Conservation (phyloP, 805 yeast genomes). For the Schwanniomyces yamadae region DNA sequence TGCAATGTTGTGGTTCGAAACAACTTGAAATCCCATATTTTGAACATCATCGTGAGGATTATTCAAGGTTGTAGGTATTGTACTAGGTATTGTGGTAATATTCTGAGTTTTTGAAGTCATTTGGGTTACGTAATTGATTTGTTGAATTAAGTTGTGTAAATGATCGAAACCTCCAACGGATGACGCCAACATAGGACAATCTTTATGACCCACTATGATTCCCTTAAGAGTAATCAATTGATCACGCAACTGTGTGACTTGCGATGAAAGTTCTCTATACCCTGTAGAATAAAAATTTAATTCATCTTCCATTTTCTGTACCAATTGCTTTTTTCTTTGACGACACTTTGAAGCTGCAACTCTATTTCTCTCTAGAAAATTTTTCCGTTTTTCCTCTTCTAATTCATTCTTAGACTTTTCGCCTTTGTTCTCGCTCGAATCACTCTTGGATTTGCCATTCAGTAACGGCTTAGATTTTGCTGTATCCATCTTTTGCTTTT, state of each 20-base stretch:
- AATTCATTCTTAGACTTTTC: conserved; percentile 10
- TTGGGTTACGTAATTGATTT: conserved; percentile 28
- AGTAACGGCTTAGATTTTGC: conserved; percentile 3
- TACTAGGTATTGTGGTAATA: conserved; percentile 34
- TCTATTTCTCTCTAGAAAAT: conserved; percentile 83
- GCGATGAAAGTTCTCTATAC: conserved; percentile 61
- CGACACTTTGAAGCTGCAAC: conserved; percentile 96
- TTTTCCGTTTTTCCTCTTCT: conserved; percentile 55
- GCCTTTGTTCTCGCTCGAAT: conserved; percentile 8
- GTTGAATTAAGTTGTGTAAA: conserved; percentile 42
- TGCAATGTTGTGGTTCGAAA: conserved; percentile 3
- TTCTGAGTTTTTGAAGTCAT: conserved; percentile 21
- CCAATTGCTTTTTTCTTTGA: conserved; percentile 87
- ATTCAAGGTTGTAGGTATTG: conserved; percentile 39
- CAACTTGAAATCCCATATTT: conserved; percentile 7
- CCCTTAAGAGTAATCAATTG: conserved; percentile 53
- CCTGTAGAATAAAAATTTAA: conserved; percentile 67
- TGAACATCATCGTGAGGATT: conserved; percentile 6
- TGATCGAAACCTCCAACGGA: conserved; percentile 49
- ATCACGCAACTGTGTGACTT: conserved; percentile 57
- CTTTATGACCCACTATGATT: conserved; percentile 49
- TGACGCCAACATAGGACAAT: conserved; percentile 41
- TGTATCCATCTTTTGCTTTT: conserved; percentile 2
- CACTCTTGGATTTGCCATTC: conserved; percentile 5
- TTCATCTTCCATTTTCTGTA: conserved; percentile 79